phyloP scores from a whole-genome alignment of 2,329 filamentous ascomycete genomes.

The Botryotinia narcissicola region DNA sequence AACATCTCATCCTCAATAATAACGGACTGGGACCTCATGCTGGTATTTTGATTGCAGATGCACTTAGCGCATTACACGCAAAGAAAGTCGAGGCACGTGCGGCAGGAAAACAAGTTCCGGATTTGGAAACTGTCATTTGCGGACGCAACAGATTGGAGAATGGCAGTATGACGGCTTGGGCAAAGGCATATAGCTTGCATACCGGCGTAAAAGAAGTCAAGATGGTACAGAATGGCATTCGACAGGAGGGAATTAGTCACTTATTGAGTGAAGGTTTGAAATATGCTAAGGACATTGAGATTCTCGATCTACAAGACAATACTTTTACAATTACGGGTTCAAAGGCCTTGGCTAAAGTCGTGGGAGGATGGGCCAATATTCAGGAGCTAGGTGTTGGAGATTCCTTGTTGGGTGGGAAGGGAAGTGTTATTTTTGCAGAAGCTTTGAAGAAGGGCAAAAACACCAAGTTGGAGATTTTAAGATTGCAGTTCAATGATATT shows the following conservation, averaged over 20 bases:
- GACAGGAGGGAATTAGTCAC: slow-evolving; percentile 84
- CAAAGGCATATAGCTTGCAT: slow-evolving; percentile 80
- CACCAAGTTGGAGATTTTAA: slow-evolving; percentile 72
- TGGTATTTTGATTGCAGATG: slow-evolving; percentile 83
- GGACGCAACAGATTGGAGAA: slow-evolving; percentile 95
- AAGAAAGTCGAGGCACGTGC: slow-evolving; percentile 80
- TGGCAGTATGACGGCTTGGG: slow-evolving; percentile 95
- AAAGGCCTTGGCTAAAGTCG: slow-evolving; percentile 71
- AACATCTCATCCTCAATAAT: slow-evolving; percentile 96
- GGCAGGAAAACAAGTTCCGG: slow-evolving; percentile 67
- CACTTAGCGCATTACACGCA: slow-evolving; percentile 75
- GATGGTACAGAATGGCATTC: slow-evolving; percentile 98
- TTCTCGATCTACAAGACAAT: slow-evolving; percentile 94
- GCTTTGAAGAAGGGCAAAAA: slow-evolving; percentile 76
- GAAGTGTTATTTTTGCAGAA: slow-evolving; percentile 68
- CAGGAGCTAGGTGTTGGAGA: slow-evolving; percentile 86
- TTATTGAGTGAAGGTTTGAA: slow-evolving; percentile 77
- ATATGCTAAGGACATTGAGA: slow-evolving; percentile 64
- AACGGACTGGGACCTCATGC: slow-evolving; percentile 93
- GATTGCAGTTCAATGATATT: slow-evolving; percentile 94
- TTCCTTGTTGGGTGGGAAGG: slow-evolving; percentile 76
- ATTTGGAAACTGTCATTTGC: slow-evolving; percentile 95
- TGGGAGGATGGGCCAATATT: slow-evolving; percentile 71
- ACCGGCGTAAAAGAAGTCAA: slow-evolving; percentile 79
- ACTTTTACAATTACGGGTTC: slow-evolving; percentile 86